Evolutionary conservation across 257 asterid genomes (phyloP).

Genomic region (Solanum tarijense): DNA sequence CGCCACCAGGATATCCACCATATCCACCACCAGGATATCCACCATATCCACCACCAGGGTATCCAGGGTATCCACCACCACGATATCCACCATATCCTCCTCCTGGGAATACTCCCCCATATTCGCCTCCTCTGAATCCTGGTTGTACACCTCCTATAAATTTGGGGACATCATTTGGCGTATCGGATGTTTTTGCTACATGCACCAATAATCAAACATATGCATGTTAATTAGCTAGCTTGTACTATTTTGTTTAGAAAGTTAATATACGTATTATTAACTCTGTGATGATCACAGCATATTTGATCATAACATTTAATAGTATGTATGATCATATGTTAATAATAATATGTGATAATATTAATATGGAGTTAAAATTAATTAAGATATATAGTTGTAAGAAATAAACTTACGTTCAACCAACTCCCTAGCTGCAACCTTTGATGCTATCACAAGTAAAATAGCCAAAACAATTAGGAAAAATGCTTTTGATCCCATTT

Average conservation of each 20-base stretch:
- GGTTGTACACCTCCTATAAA: background rate
- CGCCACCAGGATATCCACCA: background rate
- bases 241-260: background rate
- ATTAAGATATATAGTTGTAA: background rate
- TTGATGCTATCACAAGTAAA: conserved; percentile 1
- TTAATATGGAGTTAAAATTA: background rate
- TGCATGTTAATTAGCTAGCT: background rate
- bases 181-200: background rate
- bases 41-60: background rate
- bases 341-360: background rate
- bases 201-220: background rate
- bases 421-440: conserved; percentile 8
- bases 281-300: background rate
- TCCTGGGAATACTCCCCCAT: background rate
- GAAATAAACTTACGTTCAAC: background rate
- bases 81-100: background rate
- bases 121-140: background rate
- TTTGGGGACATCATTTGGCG: background rate
- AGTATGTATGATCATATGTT: background rate
- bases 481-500: conserved; percentile 1
- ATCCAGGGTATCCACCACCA: background rate
- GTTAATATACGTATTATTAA: background rate
- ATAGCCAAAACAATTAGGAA: background rate
- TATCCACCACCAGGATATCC: background rate
- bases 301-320: background rate